Conservation (phyloP, 23 red algal genomes). For the Chondrus crispus region DNA sequence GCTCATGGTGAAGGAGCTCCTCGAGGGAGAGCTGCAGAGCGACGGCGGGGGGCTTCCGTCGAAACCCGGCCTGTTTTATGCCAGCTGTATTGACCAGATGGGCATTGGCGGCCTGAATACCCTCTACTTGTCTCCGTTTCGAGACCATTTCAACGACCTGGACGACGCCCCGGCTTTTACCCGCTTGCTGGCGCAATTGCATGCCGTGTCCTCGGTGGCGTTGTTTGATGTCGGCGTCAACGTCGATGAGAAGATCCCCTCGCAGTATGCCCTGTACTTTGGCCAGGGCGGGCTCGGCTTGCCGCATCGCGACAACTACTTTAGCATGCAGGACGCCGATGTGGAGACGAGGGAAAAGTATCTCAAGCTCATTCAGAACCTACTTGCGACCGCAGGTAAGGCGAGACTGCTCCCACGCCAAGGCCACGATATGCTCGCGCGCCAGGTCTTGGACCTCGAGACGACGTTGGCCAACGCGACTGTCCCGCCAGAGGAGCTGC, state of each 20-base stretch:
- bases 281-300: constrained; percentile 85
- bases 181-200: constrained; percentile 9
- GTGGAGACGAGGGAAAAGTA: constrained; percentile 50
- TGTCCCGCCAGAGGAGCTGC: constrained; percentile 61
- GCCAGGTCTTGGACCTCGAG: constrained; percentile 46
- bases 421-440: constrained; percentile 26
- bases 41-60: background rate
- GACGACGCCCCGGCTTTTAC: background rate
- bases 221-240: constrained; percentile 53
- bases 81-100: constrained; percentile 49
- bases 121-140: constrained; percentile 5
- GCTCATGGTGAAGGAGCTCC: constrained; percentile 51
- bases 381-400: constrained; percentile 38
- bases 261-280: constrained; percentile 57
- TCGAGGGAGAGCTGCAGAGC: constrained; percentile 58
- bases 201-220: background rate
- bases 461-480: constrained; percentile 64
- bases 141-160: constrained; percentile 26
- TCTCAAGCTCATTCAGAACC: constrained; percentile 18
- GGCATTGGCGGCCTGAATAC: constrained; percentile 38
- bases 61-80: constrained; percentile 65
- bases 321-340: constrained; percentile 30
- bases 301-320: constrained; percentile 83
- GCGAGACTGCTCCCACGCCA: constrained; percentile 32
- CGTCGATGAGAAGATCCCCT: constrained; percentile 63